These are phyloP conservation scores for Aspergillus brunneoviolaceus DNA, from an alignment of 2,329 filamentous ascomycete genomes.

Conservation along the genomic window DNA sequence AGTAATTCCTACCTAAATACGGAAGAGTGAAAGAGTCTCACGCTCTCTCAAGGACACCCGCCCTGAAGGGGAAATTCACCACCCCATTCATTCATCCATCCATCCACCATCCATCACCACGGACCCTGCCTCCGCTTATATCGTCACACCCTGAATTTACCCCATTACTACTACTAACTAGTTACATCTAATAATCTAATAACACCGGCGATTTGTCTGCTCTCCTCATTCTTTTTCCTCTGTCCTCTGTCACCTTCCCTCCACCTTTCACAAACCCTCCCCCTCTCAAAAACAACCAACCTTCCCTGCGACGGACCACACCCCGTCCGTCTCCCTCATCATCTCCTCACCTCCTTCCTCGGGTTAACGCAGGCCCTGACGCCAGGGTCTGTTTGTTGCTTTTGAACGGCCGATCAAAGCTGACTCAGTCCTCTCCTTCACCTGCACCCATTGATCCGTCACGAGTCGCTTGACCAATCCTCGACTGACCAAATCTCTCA, in stretches of 20 bases:
- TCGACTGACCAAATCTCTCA: neutral
- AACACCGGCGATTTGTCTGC: neutral
- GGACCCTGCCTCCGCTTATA: neutral
- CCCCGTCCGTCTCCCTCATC: neutral
- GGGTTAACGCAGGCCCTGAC: slow-evolving; percentile 5
- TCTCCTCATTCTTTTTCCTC: neutral
- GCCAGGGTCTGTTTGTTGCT: neutral
- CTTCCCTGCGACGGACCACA: neutral
- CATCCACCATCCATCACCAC: neutral
- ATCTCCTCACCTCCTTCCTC: slow-evolving; percentile 6
- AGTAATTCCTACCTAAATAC: too few species aligned
- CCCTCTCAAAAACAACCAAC: neutral
- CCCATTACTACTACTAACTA: neutral
- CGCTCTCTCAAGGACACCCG: neutral
- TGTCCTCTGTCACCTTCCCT: neutral
- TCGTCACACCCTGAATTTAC: slow-evolving; percentile 3
- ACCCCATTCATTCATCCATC: neutral
- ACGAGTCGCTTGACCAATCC: neutral
- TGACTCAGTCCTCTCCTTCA: slow-evolving; percentile 7
- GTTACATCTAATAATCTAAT: neutral
- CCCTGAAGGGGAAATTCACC: neutral
- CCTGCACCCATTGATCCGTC: slow-evolving; percentile 3
- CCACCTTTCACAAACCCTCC: neutral
- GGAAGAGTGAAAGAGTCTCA: too few species aligned
- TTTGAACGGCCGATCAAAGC: slow-evolving; percentile 10